phyloP scores from a whole-genome alignment of 2,329 filamentous ascomycete species.

The Plectosphaerella cucumerina region DNA sequence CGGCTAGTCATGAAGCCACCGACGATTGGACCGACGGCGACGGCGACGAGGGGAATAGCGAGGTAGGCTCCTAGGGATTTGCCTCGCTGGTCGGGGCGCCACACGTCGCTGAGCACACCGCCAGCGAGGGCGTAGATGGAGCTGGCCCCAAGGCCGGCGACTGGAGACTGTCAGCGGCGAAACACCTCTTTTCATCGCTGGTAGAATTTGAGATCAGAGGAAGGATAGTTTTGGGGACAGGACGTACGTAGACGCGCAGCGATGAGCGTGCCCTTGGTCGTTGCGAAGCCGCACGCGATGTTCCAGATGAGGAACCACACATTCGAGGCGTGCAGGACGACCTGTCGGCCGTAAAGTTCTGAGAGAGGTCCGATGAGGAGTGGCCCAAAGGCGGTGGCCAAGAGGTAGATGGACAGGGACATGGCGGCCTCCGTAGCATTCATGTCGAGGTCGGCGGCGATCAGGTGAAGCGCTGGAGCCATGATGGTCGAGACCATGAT shows the following conservation, averaged over 20 bases:
- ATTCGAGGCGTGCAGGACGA: constrained; percentile 35
- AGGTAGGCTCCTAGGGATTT: constrained; percentile 30
- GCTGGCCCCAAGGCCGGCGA: constrained; percentile 36
- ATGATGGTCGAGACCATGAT: constrained; percentile 50
- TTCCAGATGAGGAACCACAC: constrained; percentile 55
- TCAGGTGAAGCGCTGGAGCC: constrained; percentile 42
- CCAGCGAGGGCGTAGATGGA: constrained; percentile 37
- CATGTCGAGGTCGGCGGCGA: constrained; percentile 49
- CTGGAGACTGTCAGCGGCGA: constrained; percentile 73
- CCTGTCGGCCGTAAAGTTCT: constrained; percentile 41
- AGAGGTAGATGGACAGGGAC: constrained; percentile 49
- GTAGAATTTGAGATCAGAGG: constrained; percentile 69
- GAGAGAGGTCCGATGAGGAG: constrained; percentile 44
- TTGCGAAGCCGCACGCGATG: constrained; percentile 51
- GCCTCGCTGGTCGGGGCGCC: constrained; percentile 35
- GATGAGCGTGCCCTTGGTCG: constrained; percentile 38
- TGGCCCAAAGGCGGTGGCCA: constrained; percentile 47
- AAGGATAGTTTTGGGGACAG: constrained; percentile 79
- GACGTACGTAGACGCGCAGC: constrained; percentile 45
- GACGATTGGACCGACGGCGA: constrained; percentile 63
- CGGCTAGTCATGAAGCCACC: constrained; percentile 62
- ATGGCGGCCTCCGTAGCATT: constrained; percentile 37
- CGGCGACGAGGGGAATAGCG: constrained; percentile 49
- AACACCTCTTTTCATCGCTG: no score
- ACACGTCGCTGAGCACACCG: constrained; percentile 36